Conservation (phyloP, 1,284 basidiomycete species). For the Mixia osmundae region DNA sequence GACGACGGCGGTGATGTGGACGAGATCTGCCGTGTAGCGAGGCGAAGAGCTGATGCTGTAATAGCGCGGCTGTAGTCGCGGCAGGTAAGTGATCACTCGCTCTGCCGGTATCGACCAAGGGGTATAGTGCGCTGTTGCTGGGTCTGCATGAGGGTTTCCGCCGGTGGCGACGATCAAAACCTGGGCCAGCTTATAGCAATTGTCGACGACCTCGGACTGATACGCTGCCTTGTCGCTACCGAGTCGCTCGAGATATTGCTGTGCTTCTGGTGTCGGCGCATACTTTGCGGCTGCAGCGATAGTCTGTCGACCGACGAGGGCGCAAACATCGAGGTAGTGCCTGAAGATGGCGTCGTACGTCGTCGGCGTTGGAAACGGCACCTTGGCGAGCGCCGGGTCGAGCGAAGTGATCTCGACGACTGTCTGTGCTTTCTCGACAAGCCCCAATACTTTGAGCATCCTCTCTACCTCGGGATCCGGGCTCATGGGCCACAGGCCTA, state of each 20-base stretch:
- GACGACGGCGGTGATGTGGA: constrained; percentile 88
- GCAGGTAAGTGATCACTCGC: constrained; percentile 73
- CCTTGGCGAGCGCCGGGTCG: constrained; percentile 91
- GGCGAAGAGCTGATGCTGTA: constrained; percentile 97
- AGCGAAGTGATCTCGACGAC: constrained; percentile 83
- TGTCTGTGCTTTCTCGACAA: constrained; percentile 38
- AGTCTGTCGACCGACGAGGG: constrained; percentile 77
- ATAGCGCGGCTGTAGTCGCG: constrained; percentile 84
- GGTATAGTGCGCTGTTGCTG: constrained; percentile 39
- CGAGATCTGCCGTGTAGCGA: constrained; percentile 61
- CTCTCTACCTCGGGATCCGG: constrained; percentile 77
- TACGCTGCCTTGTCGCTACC: constrained; percentile 76
- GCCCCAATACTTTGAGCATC: constrained; percentile 60
- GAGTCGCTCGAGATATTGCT: constrained; percentile 46
- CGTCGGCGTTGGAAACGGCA: constrained; percentile 91
- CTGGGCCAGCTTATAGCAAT: constrained; percentile 73
- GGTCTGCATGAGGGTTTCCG: constrained; percentile 34
- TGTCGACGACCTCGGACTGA: constrained; percentile 43
- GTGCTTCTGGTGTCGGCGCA: constrained; percentile 50
- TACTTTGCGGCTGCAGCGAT: constrained; percentile 66
- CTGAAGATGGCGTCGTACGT: constrained; percentile 84
- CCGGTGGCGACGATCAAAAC: constrained; percentile 70
- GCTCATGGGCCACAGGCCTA: constrained; percentile 92
- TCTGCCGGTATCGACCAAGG: constrained; percentile 91
- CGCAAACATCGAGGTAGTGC: constrained; percentile 90